Evolutionary conservation across 257 asterid genomes (phyloP), one percentile per base, ranked within the genome.

Genomic region (Ophiorrhiza pumila): DNA sequence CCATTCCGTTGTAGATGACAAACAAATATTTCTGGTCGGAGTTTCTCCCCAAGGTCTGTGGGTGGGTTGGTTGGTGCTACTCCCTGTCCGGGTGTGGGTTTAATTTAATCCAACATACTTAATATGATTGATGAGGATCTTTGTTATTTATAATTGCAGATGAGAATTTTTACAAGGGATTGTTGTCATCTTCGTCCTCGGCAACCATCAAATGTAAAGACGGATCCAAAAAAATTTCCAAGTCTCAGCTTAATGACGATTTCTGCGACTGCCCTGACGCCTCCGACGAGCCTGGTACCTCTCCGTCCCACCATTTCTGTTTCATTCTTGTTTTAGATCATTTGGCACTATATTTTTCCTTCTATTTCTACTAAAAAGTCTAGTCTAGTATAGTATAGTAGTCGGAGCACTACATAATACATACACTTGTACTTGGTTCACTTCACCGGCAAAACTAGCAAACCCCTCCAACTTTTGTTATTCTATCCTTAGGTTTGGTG

Each of bases 261-360:
- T 93, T 88, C 84, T 93, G 98, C 37, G 98, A 93, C 82, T 93
- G 98, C 76, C 88, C 81, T 11, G 98, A 93, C 82, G 98, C 96
- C 79, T 87, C 98, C 35, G 98, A 93, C 71, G 98, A 93, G 85
- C 98, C 98, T n/a, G 98, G 98, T 93, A 78, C 56, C 31, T 49
- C 61, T 27, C 3, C 31, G 73, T 45, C 58, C 4, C 39, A 53
- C 69, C 55, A 3, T 34, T 61, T 62, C 46, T 6, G 7, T 82
- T 42, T 73, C 39, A 25, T 3, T 39, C 22, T 57, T 39, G 6
- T 12, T 31, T 46, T 43, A 5, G 7, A n/a, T n/a, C n/a, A n/a
- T n/a, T n/a, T n/a, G n/a, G n/a, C n/a, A n/a, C n/a, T n/a, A n/a
- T n/a, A n/a, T n/a, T n/a, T n/a, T n/a, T n/a, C n/a, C n/a, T n/a